Conservation (phyloP, 352 stramenopile species). For the Phytopythium sindhum region DNA sequence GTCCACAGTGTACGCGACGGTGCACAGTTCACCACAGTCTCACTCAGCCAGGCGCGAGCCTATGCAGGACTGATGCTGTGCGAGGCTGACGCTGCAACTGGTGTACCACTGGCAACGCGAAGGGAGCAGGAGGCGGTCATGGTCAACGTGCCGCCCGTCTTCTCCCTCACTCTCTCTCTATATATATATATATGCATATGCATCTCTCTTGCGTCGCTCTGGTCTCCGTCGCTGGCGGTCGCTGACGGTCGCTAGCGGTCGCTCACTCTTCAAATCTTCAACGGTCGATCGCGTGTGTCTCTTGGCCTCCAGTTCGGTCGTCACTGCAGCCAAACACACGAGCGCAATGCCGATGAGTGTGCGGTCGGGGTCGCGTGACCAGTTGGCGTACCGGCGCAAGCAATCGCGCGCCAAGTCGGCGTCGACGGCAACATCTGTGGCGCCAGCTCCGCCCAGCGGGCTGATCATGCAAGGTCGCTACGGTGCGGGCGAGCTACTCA, state of each 20-base stretch:
- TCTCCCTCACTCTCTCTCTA: not conserved
- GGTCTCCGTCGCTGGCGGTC: not conserved
- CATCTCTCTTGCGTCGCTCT: not conserved
- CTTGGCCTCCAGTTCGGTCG: not conserved
- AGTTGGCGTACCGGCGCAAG: slow-evolving; percentile 15
- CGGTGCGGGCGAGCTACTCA: slow-evolving; percentile 20
- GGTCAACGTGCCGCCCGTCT: not conserved
- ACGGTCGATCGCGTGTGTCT: not conserved
- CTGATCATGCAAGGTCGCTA: slow-evolving; percentile 18
- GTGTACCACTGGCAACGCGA: not conserved
- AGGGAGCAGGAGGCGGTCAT: not conserved
- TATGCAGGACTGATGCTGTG: not conserved
- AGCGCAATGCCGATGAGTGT: not conserved
- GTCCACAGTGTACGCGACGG: too few relatives aligned
- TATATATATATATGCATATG: too few relatives aligned
- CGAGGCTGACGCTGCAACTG: too few relatives aligned
- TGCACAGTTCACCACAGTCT: too few relatives aligned
- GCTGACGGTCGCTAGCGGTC: not conserved
- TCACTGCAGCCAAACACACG: too few relatives aligned
- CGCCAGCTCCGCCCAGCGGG: slow-evolving; percentile 10
- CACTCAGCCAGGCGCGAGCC: too few relatives aligned
- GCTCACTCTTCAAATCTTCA: slow-evolving; percentile 7
- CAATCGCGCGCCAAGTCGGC: slow-evolving; percentile 17
- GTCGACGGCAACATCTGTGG: slow-evolving; percentile 16
- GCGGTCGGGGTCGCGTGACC: not conserved